Base-by-base conservation (phyloP, 768 basidiomycete species). In the Suillus decipiens region DNA sequence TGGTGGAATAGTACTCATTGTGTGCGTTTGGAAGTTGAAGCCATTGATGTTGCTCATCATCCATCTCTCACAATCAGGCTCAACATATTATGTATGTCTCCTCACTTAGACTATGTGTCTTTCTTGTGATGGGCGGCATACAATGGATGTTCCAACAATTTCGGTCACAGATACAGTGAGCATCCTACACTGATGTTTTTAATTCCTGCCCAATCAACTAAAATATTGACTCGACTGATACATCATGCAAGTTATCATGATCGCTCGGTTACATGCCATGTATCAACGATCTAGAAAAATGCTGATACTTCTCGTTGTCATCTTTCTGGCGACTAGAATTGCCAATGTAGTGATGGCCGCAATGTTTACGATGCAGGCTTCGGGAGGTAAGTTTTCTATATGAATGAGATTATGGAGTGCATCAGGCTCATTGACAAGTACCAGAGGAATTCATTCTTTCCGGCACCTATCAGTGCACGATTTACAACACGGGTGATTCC, bases 361-460 rank as follows among this genome's bases (percentile, higher is more conserved):
- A 14, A 14, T 47, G 3, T 2, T 1, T 0, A 1, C 3, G 6
- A 14, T 2, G 6, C 47, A 24, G 3, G 7, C 0, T 7, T 14
- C 47, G 6, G 12, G 1, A 12, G 47, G 47, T 47, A 7, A 24
- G 47, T 22, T 24, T 24, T 12, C 5, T 12, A 11, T 12, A 22
- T 47, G 12, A 24, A 24, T 14, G 2, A 2, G 0, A 6, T 6
- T 12, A 7, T n/a, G 36, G 11, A 37, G 36, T 22, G 2, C 22
- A 48, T 24, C 47, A 47, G 47, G 22, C 11, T 47, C 22, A 14
- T 22, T 22, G 47, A 24, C 5, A 24, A 22, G 5, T 47, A 14
- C 12, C 22, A 47, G 47, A 24, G 47, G 47, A 47, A 47, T 24
- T 14, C 22, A 1, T 47, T 24, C 47, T 47, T 11, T 47, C 47